Evolutionary conservation across 306 rosid genomes (phyloP), one percentile per base, ranked within the genome.

Genomic region (Begonia loranthoides): DNA sequence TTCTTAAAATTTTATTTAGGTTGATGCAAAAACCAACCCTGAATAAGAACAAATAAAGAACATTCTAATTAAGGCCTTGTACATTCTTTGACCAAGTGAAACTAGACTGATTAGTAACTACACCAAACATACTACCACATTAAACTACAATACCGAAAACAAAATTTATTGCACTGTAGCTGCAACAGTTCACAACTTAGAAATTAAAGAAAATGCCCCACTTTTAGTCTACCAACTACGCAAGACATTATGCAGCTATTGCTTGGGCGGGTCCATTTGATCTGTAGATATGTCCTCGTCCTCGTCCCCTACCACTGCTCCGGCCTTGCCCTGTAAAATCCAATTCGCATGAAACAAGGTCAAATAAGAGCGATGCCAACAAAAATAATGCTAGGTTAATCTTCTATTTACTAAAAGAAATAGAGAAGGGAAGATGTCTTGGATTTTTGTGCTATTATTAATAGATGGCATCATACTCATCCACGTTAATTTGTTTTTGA

Each of bases 251-350:
- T 49, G 78, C 76, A 62, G 77, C 82, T 12, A 58, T 76, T 62
- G 74, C 94, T 50, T 70, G 70, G 41, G 62, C 79, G 7, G 59
- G 72, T 51, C 73, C 79, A 16, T 77, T 81, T 4, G 68, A 54
- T 59, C 73, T 66, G 17, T 47, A 43, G 56, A 40, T 50, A 36
- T 55, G 58, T 52, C 62, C 73, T 49, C 71, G 82, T 6, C 92
- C 92, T 43, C 73, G 79, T 1, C 87, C 92, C 52, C 79, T 68
- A 47, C 89, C 89, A 52, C 67, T 53, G 9, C 78, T 74, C 46
- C 81, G 92, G 8, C 79, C 94, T 7, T 81, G 79, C 22, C 92
- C 85, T 80, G 59, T 57, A 59, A 57, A 38, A 72, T 57, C 51
- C 57, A 59, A 17, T 9, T 46, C 11, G 36, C 47, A 40, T 28